Base-by-base conservation (phyloP, 352 stramenopile species). In the Phytophthora macrochlamydospora region DNA sequence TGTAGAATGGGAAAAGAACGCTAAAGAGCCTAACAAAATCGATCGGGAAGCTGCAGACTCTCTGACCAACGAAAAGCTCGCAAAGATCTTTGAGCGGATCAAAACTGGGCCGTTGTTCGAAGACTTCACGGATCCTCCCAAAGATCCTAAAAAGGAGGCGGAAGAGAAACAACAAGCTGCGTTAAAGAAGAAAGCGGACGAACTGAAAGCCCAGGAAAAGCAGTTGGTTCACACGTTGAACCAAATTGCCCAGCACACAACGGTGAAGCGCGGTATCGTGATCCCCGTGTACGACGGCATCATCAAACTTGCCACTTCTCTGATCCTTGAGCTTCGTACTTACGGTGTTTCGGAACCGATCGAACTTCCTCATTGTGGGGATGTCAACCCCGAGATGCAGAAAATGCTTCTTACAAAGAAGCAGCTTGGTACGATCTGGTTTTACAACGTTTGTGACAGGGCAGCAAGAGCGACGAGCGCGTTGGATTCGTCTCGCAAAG, bases 341-440 rank as follows among this genome's bases (percentile, higher is more conserved):
- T 67, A 75, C 14, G 65, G 79, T 5, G 67, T 85, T 14, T 70
- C 67, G 18, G 30, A 85, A 30, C 76, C 80, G 40, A 73, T 86
- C 14, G 78, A 90, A 54, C 63, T 87, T 35, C 78, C 81, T 31
- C 71, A 87, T 33, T 90, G 81, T 30, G 81, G 81, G 6, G 71
- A 86, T 24, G 61, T 88, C 37, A 67, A 69, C 51, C 52, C 61
- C 7, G 58, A 76, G n/a, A 56, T 63, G 13, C 71, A 76, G 35
- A 71, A 73, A 13, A 63, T 70, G 56, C 73, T 83, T 38, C 46
- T 59, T 29, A 52, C 67, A 13, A 71, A 71, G 31, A 65, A 69
- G 37, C 57, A 64, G 24, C 38, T 73, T 9, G 68, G 64, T 48
- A 69, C 58, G 4, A 62, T 76, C 48, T 71, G 67, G 62, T 67